Evolutionary conservation across 169 alveolate species (phyloP).

Genomic region (Toxoplasma gondii): DNA sequence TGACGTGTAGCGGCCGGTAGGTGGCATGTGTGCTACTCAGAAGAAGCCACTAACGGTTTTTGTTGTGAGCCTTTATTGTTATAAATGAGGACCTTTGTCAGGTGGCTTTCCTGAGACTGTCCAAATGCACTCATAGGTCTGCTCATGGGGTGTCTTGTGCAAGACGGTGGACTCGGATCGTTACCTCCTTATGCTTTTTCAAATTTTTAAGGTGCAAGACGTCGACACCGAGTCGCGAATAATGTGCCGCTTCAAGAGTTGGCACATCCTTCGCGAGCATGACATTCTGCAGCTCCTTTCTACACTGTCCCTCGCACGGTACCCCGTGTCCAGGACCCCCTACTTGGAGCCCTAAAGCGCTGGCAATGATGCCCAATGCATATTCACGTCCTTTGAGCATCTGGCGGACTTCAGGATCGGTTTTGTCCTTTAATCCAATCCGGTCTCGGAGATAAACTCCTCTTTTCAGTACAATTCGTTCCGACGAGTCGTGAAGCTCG

Average conservation of each 20-base stretch:
- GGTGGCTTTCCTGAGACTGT: too few relatives aligned
- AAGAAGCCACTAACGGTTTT: too few relatives aligned
- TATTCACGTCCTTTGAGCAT: slow-evolving; percentile 11
- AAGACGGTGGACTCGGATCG: too few relatives aligned
- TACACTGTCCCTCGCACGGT: slow-evolving; percentile 27
- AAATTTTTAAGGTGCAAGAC: slow-evolving; percentile 23
- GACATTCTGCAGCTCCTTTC: slow-evolving; percentile 14
- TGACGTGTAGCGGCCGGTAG: too few relatives aligned
- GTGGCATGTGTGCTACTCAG: too few relatives aligned
- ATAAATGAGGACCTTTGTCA: too few relatives aligned
- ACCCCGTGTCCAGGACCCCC: slow-evolving; percentile 1
- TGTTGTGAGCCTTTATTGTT: neutral
- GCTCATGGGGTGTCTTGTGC: neutral
- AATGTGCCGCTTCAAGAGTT: slow-evolving; percentile 26
- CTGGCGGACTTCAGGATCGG: slow-evolving; percentile 44
- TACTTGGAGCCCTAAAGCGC: neutral
- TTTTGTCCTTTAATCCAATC: slow-evolving; percentile 8
- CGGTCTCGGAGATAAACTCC: slow-evolving; percentile 11
- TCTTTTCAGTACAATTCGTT: slow-evolving; percentile 4
- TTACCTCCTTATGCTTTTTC: slow-evolving; percentile 11
- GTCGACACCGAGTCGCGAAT: slow-evolving; percentile 40
- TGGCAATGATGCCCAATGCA: slow-evolving; percentile 38
- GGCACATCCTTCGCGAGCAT: slow-evolving; percentile 31
- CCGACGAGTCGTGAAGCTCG: slow-evolving; percentile 35
- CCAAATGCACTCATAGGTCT: too few relatives aligned